Evolutionary conservation across 331 rosid genomes (phyloP), one percentile per base, ranked within the genome.

Genomic region (Rosa hybrid): DNA sequence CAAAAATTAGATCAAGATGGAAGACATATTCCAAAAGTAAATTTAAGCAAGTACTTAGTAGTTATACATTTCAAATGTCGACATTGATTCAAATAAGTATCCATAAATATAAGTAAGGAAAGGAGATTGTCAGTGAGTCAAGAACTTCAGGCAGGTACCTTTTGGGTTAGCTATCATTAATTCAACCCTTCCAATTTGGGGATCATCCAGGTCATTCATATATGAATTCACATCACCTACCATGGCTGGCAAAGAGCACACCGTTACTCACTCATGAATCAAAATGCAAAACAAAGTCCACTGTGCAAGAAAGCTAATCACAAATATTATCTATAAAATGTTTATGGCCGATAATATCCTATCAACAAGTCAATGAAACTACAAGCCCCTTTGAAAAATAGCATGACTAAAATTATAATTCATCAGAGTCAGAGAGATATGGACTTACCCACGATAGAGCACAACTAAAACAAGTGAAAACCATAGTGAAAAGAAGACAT

Each of bases 141-240:
- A 78, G 76, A 70, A 72, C 60, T 34, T 76, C 48, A 57, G 72
- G 80, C 46, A 49, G 59, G 64, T 91, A 92, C 98, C 97, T 88
- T 65, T 86, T 87, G 53, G 74, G 81, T 87, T 92, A 83, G 98
- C 98, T 50, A 94, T 91, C 98, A 94, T 94, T 80, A 94, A 90
- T 81, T 94, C 98, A 77, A 92, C 70, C 86, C 92, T 98, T 59
- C 94, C 98, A 79, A 86, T 68, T 25, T 81, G 90, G 71, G 92
- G 88, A 86, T 90, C 83, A 75, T 94, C 67, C 67, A 77, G 80
- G 51, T 92, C 91, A 84, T 94, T 92, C 94, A 92, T 92, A 84
- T 91, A 94, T 25, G 91, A 78, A 82, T 95, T 95, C 68, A 95
- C 98, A 89, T 95, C 98, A 82, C 98, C 98, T 62, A 89, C 88